phyloP scores from a whole-genome alignment of 257 asterid genomes.

The Solanum neorickii region DNA sequence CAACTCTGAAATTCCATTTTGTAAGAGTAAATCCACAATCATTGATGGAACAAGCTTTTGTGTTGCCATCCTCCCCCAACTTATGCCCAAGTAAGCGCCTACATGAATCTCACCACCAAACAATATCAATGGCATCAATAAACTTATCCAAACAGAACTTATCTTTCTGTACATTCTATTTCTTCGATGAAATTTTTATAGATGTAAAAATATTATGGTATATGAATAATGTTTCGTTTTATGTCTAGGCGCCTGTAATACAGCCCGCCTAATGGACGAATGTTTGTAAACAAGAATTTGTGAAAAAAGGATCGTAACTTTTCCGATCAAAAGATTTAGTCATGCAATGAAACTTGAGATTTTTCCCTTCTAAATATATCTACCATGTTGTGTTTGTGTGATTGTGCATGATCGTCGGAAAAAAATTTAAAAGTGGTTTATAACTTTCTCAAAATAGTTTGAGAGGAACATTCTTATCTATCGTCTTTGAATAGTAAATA shows the following conservation, averaged over 20 bases:
- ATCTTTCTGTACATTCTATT: neutral
- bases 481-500: too few relatives aligned
- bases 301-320: neutral
- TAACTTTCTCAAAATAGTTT: neutral
- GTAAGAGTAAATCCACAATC: constrained; percentile 2
- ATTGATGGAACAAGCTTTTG: neutral
- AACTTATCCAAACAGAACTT: neutral
- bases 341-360: neutral
- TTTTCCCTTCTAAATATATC: neutral
- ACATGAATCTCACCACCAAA: neutral
- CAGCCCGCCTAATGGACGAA: neutral
- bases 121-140: neutral
- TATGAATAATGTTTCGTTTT: neutral
- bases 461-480: neutral
- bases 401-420: neutral
- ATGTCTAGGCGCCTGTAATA: neutral
- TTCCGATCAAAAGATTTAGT: neutral
- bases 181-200: too few relatives aligned
- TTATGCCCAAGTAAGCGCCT: neutral
- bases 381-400: neutral
- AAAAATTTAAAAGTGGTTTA: neutral
- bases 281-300: neutral
- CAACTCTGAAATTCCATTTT: neutral
- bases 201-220: neutral
- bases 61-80: neutral